phyloP scores from a whole-genome alignment of 371 early-diverging fungal genomes.

The Mortierella sp. region DNA sequence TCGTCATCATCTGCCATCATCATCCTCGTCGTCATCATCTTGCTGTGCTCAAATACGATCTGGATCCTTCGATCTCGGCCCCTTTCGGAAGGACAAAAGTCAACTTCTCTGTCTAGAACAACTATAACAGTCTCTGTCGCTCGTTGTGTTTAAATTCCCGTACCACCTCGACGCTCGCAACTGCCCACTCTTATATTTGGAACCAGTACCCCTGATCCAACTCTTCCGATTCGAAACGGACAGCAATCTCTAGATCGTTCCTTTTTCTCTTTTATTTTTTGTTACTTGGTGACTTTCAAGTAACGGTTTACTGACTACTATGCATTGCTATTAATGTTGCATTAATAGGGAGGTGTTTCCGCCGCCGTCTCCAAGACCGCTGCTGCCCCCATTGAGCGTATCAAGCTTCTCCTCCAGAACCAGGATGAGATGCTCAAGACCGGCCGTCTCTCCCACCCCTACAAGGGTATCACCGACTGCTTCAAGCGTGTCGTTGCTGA shows the following conservation, averaged over 20 bases:
- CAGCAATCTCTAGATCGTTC: too few relatives aligned
- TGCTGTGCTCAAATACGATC: neutral
- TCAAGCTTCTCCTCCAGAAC: conserved; percentile 82
- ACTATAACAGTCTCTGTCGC: too few relatives aligned
- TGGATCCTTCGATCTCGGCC: neutral
- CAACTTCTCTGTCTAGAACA: too few relatives aligned
- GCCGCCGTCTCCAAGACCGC: conserved; percentile 95
- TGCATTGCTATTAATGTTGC: neutral
- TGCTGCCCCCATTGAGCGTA: conserved; percentile 85
- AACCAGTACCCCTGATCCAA: too few relatives aligned
- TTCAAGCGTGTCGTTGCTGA: conserved; percentile 76
- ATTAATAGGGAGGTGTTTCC: conserved; percentile 78
- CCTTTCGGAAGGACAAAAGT: neutral
- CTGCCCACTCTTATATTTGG: too few relatives aligned
- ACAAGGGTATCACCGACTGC: conserved; percentile 77
- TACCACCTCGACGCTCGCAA: too few relatives aligned
- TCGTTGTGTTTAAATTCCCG: too few relatives aligned
- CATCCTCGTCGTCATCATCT: neutral
- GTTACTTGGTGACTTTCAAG: neutral
- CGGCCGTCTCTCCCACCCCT: conserved; percentile 67
- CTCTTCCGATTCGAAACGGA: too few relatives aligned
- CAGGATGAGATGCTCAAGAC: conserved; percentile 80
- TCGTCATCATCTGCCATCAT: neutral
- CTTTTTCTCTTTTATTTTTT: too few relatives aligned
- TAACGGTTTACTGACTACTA: neutral